A percentile compares a stretch with the other conserved stretches of the same genome.
Evolutionary conservation across 169 alveolate genomes (phyloP).

Genomic region (Plasmodium adleri): DNA sequence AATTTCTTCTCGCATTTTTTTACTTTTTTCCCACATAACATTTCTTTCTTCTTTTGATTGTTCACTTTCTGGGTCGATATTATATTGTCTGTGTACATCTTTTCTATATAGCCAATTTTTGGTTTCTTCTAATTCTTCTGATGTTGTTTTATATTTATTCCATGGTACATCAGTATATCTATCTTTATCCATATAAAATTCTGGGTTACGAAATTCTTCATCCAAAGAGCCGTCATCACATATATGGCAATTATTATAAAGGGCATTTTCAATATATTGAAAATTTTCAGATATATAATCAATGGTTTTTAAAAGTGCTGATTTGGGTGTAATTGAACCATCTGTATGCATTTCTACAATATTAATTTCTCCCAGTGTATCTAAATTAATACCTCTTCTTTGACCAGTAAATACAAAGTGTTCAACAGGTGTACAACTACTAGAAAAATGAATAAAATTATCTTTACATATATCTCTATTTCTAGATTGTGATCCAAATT

Average conservation of each 20-base stretch:
- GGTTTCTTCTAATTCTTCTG: slow-evolving; percentile 81
- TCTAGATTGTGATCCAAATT: slow-evolving; percentile 88
- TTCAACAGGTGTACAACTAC: slow-evolving; percentile 87
- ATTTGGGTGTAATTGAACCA: slow-evolving; percentile 89
- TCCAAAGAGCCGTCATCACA: slow-evolving; percentile 82
- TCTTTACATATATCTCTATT: slow-evolving; percentile 88
- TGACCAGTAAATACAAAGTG: slow-evolving; percentile 88
- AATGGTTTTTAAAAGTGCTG: slow-evolving; percentile 85
- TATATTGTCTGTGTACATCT: slow-evolving; percentile 89
- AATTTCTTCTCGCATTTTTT: slow-evolving; percentile 48
- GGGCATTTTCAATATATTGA: slow-evolving; percentile 83
- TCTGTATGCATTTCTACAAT: slow-evolving; percentile 90
- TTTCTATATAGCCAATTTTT: slow-evolving; percentile 85
- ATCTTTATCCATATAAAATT: slow-evolving; percentile 83
- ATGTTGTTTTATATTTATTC: slow-evolving; percentile 87
- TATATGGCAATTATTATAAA: slow-evolving; percentile 82
- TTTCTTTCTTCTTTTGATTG: slow-evolving; percentile 85
- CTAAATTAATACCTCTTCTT: slow-evolving; percentile 87
- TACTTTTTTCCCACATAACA: slow-evolving; percentile 64
- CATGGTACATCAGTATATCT: slow-evolving; percentile 90
- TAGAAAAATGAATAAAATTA: slow-evolving; percentile 88
- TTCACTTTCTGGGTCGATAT: slow-evolving; percentile 86
- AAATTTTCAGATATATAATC: slow-evolving; percentile 83
- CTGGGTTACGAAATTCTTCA: slow-evolving; percentile 85
- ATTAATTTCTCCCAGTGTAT: slow-evolving; percentile 88